Evolutionary conservation across 139 green algal species (phyloP), one percentile per base, ranked within the genome.

Genomic region (Micromonas commoda): DNA sequence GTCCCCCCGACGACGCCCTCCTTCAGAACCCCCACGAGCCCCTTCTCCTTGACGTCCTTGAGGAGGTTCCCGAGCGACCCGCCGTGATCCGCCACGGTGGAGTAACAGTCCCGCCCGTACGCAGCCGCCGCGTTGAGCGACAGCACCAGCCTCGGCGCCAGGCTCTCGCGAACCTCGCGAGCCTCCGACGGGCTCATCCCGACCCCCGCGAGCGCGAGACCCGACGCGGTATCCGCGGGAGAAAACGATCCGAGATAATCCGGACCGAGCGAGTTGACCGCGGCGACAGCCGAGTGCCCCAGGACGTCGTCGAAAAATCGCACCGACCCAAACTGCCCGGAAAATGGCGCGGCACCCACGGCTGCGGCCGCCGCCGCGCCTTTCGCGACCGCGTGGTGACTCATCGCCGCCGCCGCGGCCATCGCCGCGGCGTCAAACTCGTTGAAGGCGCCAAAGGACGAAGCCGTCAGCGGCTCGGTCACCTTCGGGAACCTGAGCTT

Each of bases 211-310:
- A 71, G 64, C 4, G 33, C 28, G 20, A n/a, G 4, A n/a, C 33
- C 64, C 2, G 64, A 51, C 31, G 52, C 26, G 1, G 68, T 33
- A 38, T 75, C 72, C 3, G 72, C 39, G 2, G 72, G 38, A 21
- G 28, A 54, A 63, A 78, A 78, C 26, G 33, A 33, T 9, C 72
- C 72, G 21, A 69, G 24, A 26, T 78, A 78, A 33, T 78, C 57
- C 1, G 72, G 6, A 16, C 72, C 72, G n/a, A 78, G 33, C n/a
- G 72, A 32, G 45, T 68, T 31, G 21, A 78, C 26, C 6, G 61
- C 28, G 24, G 24, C 23, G 5, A 68, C 38, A 3, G 68, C 68
- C 0, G 37, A 13, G 3, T 34, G 38, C 23, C 23, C 28, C 2
- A 75, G 19, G 1, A 39, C 68, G n/a, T 75, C 68, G 3, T 60